phyloP scores from a whole-genome alignment of 768 basidiomycete species.

The Cystoderma amianthinum region DNA sequence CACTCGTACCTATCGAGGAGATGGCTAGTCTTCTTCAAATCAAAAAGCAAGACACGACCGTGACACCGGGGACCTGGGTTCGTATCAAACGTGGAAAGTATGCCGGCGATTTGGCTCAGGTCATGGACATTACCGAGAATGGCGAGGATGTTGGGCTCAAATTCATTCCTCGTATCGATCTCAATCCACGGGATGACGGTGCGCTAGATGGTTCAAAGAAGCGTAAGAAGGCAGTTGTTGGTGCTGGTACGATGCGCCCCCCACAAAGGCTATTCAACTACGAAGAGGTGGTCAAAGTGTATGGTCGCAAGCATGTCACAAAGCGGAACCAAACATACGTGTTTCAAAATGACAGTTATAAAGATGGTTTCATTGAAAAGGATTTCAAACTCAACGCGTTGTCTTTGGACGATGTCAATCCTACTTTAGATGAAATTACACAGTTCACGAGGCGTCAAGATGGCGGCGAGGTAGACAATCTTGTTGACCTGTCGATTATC shows the following conservation, averaged over 20 bases:
- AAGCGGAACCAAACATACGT: conserved; percentile 72
- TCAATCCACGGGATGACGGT: conserved; percentile 81
- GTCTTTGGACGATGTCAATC: conserved; percentile 83
- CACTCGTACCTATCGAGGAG: conserved; percentile 91
- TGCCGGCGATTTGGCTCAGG: conserved; percentile 90
- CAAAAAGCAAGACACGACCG: conserved; percentile 86
- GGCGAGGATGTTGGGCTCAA: conserved; percentile 90
- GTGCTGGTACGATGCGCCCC: conserved; percentile 63
- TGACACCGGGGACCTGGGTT: conserved; percentile 89
- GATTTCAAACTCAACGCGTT: conserved; percentile 82
- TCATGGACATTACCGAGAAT: conserved; percentile 89
- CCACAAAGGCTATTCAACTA: conserved; percentile 91
- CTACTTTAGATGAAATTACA: conserved; percentile 94
- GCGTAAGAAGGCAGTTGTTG: conserved; percentile 57
- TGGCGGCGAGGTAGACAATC: conserved; percentile 49
- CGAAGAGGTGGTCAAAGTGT: conserved; percentile 86
- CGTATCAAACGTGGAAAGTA: conserved; percentile 93
- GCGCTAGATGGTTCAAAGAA: conserved; percentile 59
- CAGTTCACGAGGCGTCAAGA: conserved; percentile 78
- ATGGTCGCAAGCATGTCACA: conserved; percentile 69
- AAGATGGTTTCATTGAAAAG: conserved; percentile 93
- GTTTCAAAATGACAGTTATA: conserved; percentile 91
- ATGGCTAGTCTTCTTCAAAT: conserved; percentile 96
- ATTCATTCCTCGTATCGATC: conserved; percentile 96
- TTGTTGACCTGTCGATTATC: conserved; percentile 86